A percentile compares a stretch with the other conserved stretches of the same genome.
Evolutionary conservation across 768 basidiomycete species (phyloP).

Genomic region (Pleurotus giganteus): DNA sequence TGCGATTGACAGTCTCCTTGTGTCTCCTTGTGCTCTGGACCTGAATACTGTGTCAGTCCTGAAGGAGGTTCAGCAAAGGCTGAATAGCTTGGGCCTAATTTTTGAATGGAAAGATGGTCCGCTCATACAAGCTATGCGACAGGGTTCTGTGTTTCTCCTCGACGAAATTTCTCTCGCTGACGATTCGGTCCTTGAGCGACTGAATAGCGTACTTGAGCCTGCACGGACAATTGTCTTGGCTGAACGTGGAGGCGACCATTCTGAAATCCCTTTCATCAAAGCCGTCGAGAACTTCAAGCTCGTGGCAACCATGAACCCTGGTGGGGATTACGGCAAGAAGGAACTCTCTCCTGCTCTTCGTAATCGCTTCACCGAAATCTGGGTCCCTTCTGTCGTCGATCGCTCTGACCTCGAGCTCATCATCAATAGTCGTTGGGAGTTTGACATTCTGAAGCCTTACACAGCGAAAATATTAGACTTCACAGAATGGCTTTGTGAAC

Average conservation of each 20-base stretch:
- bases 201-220: conserved; percentile 97
- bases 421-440: conserved; percentile 65
- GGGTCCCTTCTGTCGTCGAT: conserved; percentile 86
- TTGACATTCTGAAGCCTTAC: conserved; percentile 48
- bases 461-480: conserved; percentile 74
- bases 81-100: conserved; percentile 62
- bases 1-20: conserved; percentile 26
- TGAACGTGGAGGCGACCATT: conserved; percentile 80
- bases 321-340: conserved; percentile 99
- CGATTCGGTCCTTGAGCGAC: conserved; percentile 94
- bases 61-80: conserved; percentile 38
- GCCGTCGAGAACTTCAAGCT: conserved; percentile 79
- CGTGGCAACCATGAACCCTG: conserved; percentile 98
- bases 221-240: conserved; percentile 86
- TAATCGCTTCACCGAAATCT: conserved; percentile 98
- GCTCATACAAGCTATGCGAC: conserved; percentile 87
- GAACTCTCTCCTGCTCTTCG: conserved; percentile 95
- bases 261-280: conserved; percentile 61
- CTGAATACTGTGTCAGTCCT: conserved; percentile 30
- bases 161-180: conserved; percentile 98
- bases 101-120: conserved; percentile 99
- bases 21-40: conserved; percentile 25
- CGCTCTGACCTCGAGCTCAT: conserved; percentile 77
- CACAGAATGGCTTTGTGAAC: conserved; percentile 70
- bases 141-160: conserved; percentile 82